Percentiles rank a stretch among this genome's conserved stretches.
Conservation (phyloP, 192 early-diverging fungal species). For the Chytriomyces confervae region DNA sequence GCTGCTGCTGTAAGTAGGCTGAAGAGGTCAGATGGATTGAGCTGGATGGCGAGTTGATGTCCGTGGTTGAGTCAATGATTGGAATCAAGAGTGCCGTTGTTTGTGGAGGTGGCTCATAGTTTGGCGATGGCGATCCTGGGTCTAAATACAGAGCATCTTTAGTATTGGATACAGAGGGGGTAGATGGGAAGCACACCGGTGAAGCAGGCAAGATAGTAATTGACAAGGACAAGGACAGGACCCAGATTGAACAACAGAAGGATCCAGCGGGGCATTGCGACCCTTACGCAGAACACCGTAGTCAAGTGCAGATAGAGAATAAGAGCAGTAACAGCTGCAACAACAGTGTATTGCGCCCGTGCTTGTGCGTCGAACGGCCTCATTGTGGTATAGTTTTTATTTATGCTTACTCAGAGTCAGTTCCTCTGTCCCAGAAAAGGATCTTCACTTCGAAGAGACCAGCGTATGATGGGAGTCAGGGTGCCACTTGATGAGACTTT, state of each 20-base stretch:
- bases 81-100: background rate
- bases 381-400: constrained; percentile 1
- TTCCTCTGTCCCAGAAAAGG: background rate
- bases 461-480: background rate
- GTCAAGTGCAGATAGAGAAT: constrained; percentile 17
- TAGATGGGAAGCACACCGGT: background rate
- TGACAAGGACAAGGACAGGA: background rate
- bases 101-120: constrained; percentile 3
- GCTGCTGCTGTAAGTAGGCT: too few relatives aligned
- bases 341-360: background rate
- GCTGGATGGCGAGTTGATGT: background rate
- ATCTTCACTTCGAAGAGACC: background rate
- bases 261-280: constrained; percentile 48
- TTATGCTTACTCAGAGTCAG: background rate
- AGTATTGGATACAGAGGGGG: too few relatives aligned
- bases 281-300: constrained; percentile 2
- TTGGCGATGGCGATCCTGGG: constrained; percentile 6
- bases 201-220: constrained; percentile 11
- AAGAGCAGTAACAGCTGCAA: background rate
- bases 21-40: too few relatives aligned
- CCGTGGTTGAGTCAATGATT: background rate
- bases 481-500: background rate
- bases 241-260: background rate
- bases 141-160: background rate
- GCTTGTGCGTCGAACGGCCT: background rate